phyloP scores from a whole-genome alignment of 1,284 basidiomycete genomes.

The Takashimella koratensis region DNA sequence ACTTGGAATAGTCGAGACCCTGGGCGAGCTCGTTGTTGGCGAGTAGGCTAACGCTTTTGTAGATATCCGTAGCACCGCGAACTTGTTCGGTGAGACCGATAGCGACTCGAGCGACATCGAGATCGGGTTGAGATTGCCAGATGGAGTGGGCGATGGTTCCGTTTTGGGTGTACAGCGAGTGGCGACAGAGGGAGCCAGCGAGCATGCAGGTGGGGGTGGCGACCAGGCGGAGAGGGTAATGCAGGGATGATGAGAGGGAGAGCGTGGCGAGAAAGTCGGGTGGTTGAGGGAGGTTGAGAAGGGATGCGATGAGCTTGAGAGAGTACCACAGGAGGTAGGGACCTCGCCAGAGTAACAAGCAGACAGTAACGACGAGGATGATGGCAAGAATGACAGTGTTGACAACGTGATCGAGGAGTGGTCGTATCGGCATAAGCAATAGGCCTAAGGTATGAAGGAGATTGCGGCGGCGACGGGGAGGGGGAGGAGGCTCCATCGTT shows the following conservation, averaged over 20 bases:
- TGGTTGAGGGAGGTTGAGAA: conserved; percentile 2
- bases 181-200: conserved; percentile 22
- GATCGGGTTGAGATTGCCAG: conserved; percentile 19
- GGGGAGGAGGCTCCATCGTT: neutral
- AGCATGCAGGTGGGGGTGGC: conserved; percentile 37
- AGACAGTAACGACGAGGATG: conserved; percentile 8
- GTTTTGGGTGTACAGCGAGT: conserved; percentile 11
- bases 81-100: conserved; percentile 33
- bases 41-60: conserved; percentile 36
- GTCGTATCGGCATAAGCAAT: conserved; percentile 19
- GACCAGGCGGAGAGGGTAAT: conserved; percentile 21
- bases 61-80: conserved; percentile 37
- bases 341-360: conserved; percentile 17
- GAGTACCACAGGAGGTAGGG: conserved; percentile 15
- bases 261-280: conserved; percentile 1
- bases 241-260: neutral
- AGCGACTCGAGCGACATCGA: conserved; percentile 32
- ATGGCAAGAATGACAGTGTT: conserved; percentile 19
- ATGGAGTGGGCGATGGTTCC: conserved; percentile 23
- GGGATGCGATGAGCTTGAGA: conserved; percentile 6
- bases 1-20: conserved; percentile 38
- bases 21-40: conserved; percentile 32
- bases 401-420: conserved; percentile 21
- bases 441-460: conserved; percentile 4
- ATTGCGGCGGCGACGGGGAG: neutral